Percentiles rank a stretch among this genome's conserved stretches.
These are phyloP conservation scores for Otatea glauca DNA, from an alignment of 176 grass and related monocot species.

Conservation along the genomic window DNA sequence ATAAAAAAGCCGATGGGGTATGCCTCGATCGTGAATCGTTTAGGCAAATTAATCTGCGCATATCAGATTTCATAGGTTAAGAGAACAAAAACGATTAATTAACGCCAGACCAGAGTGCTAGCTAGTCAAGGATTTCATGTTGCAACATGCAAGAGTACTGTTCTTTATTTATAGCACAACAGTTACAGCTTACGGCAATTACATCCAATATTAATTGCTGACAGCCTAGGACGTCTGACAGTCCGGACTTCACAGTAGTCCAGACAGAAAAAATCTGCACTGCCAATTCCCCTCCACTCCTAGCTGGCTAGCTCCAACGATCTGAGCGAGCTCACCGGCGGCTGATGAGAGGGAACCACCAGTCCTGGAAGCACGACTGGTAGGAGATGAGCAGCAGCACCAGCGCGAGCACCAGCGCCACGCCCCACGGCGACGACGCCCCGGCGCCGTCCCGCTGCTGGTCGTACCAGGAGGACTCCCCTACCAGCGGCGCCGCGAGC, in stretches of 20 bases:
- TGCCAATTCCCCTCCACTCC: background rate
- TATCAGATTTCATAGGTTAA: background rate
- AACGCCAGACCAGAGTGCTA: background rate
- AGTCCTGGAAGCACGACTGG: slow-evolving; percentile 80
- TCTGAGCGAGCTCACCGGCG: slow-evolving; percentile 47
- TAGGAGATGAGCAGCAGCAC: slow-evolving; percentile 92
- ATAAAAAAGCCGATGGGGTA: background rate
- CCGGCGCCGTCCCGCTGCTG: slow-evolving; percentile 38
- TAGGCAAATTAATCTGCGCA: background rate
- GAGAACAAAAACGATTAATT: background rate
- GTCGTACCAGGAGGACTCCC: slow-evolving; percentile 39
- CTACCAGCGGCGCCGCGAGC: slow-evolving; percentile 41
- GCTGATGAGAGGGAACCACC: slow-evolving; percentile 72
- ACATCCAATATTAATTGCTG: slow-evolving; percentile 14
- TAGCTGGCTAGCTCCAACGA: background rate
- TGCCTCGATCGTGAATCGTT: background rate
- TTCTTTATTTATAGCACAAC: slow-evolving; percentile 32
- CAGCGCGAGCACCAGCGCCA: slow-evolving; percentile 69
- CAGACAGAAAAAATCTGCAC: background rate
- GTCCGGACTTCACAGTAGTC: background rate
- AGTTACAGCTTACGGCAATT: background rate
- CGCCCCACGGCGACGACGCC: slow-evolving; percentile 77
- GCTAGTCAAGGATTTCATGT: background rate
- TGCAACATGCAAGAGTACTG: background rate
- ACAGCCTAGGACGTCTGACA: background rate